Evolutionary conservation across 257 asterid genomes (phyloP).

Genomic region (Apocynum venetum): DNA sequence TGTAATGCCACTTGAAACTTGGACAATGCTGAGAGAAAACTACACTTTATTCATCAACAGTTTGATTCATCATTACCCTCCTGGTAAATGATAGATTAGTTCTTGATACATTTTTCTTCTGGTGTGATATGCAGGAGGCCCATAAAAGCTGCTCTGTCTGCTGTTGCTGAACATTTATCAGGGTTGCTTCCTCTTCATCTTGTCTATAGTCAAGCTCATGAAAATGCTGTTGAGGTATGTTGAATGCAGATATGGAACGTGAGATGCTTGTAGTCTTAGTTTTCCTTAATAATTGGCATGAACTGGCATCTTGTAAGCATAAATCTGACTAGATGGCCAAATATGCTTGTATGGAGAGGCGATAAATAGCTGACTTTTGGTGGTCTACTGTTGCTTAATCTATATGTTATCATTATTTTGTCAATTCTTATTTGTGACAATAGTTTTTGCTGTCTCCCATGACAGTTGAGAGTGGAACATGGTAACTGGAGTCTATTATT

Average conservation of each 20-base stretch:
- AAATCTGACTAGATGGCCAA: no score
- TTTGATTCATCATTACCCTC: not conserved
- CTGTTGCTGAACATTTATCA: slow-evolving; percentile 92
- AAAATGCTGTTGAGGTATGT: slow-evolving; percentile 84
- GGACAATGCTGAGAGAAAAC: not conserved
- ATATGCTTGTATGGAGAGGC: not conserved
- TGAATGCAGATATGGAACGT: not conserved
- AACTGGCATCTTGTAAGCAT: not conserved
- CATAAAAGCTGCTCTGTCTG: slow-evolving; percentile 85
- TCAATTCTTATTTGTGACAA: not conserved
- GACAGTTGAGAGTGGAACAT: not conserved
- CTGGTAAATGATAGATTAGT: not conserved
- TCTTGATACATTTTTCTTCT: slow-evolving; percentile 9
- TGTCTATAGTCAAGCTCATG: slow-evolving; percentile 92
- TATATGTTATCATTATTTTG: not conserved
- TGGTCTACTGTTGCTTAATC: not conserved
- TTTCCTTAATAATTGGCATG: not conserved
- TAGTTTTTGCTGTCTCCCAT: not conserved
- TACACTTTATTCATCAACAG: not conserved
- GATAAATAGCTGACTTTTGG: not conserved
- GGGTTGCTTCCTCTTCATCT: slow-evolving; percentile 99
- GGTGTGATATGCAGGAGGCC: slow-evolving; percentile 64
- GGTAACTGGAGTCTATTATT: not conserved
- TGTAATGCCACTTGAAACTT: not conserved
- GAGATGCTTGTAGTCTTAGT: not conserved